Percentiles rank a stretch among this genome's conserved stretches.
Evolutionary conservation across 306 rosid genomes (phyloP).

Genomic region (Morella rubra): DNA sequence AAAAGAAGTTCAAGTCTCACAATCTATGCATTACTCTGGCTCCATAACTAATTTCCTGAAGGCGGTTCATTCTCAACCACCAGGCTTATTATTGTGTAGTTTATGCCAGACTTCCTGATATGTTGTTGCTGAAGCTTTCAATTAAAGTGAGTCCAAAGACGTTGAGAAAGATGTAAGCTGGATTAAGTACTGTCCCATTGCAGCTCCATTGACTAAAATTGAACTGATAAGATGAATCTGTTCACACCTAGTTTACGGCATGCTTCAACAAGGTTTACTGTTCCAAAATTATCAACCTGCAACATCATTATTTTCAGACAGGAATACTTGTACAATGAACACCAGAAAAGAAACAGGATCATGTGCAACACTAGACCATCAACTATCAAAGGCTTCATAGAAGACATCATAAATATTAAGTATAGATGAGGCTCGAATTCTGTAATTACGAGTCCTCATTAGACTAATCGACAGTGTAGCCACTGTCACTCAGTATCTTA

Average conservation of each 20-base stretch:
- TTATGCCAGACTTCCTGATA: conserved; percentile 83
- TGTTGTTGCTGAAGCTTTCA: conserved; percentile 78
- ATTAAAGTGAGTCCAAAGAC: conserved; percentile 87
- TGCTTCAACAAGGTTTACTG: conserved; percentile 89
- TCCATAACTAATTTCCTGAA: conserved; percentile 68
- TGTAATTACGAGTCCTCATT: not conserved
- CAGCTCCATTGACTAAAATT: conserved; percentile 93
- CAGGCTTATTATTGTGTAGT: conserved; percentile 96
- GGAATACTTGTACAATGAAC: not conserved
- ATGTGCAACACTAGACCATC: not conserved
- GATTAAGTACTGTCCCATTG: conserved; percentile 94
- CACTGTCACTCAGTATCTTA: not conserved
- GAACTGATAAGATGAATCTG: conserved; percentile 88
- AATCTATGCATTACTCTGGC: too few relatives aligned
- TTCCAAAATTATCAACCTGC: conserved; percentile 94
- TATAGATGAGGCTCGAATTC: not conserved
- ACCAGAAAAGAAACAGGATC: not conserved
- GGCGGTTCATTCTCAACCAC: conserved; percentile 95
- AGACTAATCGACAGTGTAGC: not conserved
- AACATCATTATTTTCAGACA: conserved; percentile 22
- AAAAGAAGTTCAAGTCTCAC: too few relatives aligned
- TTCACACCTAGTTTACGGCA: conserved; percentile 74
- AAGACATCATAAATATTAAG: not conserved
- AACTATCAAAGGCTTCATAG: not conserved
- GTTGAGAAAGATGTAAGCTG: conserved; percentile 86